Conservation (phyloP, 78 protist species). For the Andalucia godoyi region DNA sequence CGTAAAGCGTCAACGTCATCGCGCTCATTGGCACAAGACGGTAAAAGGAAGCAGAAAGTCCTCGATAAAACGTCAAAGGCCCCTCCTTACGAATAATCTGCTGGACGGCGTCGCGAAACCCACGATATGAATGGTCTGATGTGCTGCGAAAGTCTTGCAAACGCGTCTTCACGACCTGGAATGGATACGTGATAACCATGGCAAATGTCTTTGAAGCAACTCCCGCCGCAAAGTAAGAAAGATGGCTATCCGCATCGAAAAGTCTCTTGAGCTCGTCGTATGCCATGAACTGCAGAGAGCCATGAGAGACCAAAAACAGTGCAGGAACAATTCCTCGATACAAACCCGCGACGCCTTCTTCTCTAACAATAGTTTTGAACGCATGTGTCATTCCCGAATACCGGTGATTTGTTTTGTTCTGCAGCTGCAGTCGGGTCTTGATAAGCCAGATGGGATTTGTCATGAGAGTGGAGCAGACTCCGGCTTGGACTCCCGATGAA, state of each 20-base stretch:
- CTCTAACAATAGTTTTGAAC: background rate
- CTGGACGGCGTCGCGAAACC: too few species aligned
- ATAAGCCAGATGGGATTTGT: slow-evolving; percentile 36
- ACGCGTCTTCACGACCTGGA: slow-evolving; percentile 15
- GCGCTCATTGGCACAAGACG: too few species aligned
- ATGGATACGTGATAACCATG: slow-evolving; percentile 26
- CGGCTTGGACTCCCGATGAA: background rate
- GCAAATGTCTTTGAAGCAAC: slow-evolving; percentile 14
- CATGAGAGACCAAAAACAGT: background rate
- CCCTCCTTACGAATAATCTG: too few species aligned
- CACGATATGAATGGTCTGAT: too few species aligned
- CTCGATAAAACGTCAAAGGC: too few species aligned
- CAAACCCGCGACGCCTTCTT: slow-evolving; percentile 17
- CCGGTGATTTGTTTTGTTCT: too few species aligned
- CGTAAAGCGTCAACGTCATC: too few species aligned
- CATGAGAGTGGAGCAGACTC: background rate
- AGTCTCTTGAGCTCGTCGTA: slow-evolving; percentile 5
- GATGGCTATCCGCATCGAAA: background rate
- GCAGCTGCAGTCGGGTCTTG: slow-evolving; percentile 20
- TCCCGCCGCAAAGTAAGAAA: slow-evolving; percentile 3
- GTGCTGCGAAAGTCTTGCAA: too few species aligned
- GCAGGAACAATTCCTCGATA: slow-evolving; percentile 19
- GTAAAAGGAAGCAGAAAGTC: too few species aligned
- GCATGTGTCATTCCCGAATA: too few species aligned
- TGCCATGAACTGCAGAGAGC: slow-evolving; percentile 18